These are phyloP conservation scores for Cordia subcordata DNA, from an alignment of 257 asterid species.

Conservation along the genomic window DNA sequence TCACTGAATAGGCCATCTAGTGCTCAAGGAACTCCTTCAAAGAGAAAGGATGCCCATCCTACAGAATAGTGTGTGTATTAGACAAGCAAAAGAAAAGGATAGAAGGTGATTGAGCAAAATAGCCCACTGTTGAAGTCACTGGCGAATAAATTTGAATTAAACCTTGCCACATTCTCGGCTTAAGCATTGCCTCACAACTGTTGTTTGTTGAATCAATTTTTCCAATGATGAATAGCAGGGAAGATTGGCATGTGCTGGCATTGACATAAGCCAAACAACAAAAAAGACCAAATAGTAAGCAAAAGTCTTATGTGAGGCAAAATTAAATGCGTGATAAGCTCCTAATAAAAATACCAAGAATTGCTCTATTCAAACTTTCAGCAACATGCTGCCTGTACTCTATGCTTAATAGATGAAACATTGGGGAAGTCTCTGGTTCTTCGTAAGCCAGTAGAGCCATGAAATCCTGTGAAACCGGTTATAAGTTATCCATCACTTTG, in stretches of 20 bases:
- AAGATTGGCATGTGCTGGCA: constrained; percentile 61
- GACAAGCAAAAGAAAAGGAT: background rate
- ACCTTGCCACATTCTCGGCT: constrained; percentile 81
- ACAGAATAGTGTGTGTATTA: background rate
- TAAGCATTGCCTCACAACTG: constrained; percentile 66
- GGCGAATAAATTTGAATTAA: constrained; percentile 9
- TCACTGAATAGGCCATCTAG: constrained; percentile 18
- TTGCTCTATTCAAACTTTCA: constrained; percentile 76
- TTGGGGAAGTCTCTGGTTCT: constrained; percentile 69
- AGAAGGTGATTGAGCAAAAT: background rate
- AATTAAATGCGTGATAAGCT: too few species aligned
- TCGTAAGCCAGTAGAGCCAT: background rate
- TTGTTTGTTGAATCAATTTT: constrained; percentile 76
- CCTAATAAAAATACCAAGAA: constrained; percentile 45
- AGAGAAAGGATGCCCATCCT: constrained; percentile 71
- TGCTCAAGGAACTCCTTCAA: constrained; percentile 68
- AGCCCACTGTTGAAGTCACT: background rate
- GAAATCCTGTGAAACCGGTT: background rate
- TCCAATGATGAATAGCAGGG: constrained; percentile 75
- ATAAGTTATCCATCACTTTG: constrained; percentile 1
- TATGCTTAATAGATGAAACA: constrained; percentile 77
- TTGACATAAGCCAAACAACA: constrained; percentile 8
- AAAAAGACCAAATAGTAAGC: constrained; percentile 9
- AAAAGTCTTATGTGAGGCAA: background rate
- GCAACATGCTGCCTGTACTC: constrained; percentile 82